Evolutionary conservation across 257 asterid species (phyloP).

Genomic region (Solanum chilense): DNA sequence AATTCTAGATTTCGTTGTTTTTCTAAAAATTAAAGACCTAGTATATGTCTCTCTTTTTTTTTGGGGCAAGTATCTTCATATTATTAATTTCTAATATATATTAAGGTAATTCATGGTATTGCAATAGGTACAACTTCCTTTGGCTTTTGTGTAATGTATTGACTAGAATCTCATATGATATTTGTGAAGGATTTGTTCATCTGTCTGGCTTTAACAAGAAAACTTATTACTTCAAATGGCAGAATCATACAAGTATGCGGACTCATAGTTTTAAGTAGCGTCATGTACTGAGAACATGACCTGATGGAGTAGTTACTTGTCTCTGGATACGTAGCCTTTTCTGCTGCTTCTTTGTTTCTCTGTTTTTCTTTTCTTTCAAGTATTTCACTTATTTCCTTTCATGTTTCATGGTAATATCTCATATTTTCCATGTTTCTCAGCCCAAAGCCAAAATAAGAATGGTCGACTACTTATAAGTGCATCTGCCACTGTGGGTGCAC

Average conservation of each 20-base stretch:
- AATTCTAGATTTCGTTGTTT: neutral
- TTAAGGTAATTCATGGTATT: neutral
- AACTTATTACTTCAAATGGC: neutral
- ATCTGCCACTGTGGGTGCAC: slow-evolving; percentile 83
- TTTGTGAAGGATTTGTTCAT: neutral
- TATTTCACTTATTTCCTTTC: neutral
- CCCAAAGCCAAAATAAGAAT: slow-evolving; percentile 48
- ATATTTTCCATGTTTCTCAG: slow-evolving; percentile 24
- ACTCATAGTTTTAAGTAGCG: neutral
- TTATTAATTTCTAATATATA: neutral
- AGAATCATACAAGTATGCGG: neutral
- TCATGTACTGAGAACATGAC: neutral
- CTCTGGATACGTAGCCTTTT: neutral
- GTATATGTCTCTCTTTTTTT: neutral
- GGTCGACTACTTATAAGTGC: slow-evolving; percentile 85
- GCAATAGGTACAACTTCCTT: neutral
- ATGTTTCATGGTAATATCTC: neutral
- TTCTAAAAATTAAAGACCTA: neutral
- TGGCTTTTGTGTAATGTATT: neutral
- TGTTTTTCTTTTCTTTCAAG: neutral
- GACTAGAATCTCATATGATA: neutral
- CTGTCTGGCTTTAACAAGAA: neutral
- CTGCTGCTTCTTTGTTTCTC: neutral
- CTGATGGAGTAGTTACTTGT: neutral
- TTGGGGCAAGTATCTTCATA: neutral